A percentile compares a stretch with the other conserved stretches of the same genome.
Conservation (phyloP, 345 rosid species). For the Diplotaxis tenuifolia region DNA sequence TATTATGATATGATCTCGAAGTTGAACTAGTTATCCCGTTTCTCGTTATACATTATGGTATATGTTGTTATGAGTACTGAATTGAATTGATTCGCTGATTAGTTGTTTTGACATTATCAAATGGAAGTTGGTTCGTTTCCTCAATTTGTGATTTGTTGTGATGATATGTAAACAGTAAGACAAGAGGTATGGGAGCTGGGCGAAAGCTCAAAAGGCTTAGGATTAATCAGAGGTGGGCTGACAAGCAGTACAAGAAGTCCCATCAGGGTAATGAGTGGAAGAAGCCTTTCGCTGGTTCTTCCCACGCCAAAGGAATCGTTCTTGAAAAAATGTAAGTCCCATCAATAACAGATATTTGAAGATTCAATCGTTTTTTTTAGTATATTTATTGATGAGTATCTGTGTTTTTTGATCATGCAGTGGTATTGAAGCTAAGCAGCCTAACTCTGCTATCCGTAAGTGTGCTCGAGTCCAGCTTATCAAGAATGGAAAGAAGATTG, state of each 20-base stretch:
- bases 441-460: conserved; percentile 73
- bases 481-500: conserved; percentile 72
- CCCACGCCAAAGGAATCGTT: conserved; percentile 71
- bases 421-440: conserved; percentile 56
- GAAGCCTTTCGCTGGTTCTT: conserved; percentile 73
- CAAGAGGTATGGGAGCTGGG: conserved; percentile 75
- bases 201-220: conserved; percentile 57
- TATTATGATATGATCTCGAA: not conserved
- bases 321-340: conserved; percentile 70
- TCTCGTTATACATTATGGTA: not conserved
- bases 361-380: not conserved
- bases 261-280: conserved; percentile 71
- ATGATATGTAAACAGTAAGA: conserved; percentile 45
- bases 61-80: not conserved
- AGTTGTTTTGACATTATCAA: not conserved
- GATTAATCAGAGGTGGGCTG: conserved; percentile 68
- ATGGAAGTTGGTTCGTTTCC: not conserved
- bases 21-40: not conserved
- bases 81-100: not conserved
- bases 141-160: not conserved
- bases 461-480: conserved; percentile 72
- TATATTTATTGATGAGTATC: not conserved
- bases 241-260: conserved; percentile 65
- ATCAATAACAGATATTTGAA: too few relatives aligned
- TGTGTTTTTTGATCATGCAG: conserved; percentile 22